Percentiles rank a stretch among this genome's conserved stretches.
These are phyloP conservation scores for Pichia heedii DNA, from an alignment of 805 yeast species.

Conservation along the genomic window DNA sequence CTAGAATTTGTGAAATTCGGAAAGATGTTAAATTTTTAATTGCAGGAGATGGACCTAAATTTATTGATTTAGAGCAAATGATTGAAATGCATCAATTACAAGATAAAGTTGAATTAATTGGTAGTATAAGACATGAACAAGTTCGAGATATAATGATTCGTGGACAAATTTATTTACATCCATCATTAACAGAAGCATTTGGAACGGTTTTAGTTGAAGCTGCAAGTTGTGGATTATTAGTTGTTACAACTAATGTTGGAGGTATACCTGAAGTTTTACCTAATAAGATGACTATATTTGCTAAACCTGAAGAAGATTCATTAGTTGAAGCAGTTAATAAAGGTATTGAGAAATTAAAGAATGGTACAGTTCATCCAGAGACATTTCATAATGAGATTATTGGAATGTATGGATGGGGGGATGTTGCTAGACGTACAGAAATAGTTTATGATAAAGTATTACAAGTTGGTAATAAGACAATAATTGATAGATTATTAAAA, in stretches of 20 bases:
- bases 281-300: constrained; percentile 83
- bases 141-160: constrained; percentile 88
- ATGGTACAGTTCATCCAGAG: constrained; percentile 57
- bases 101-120: constrained; percentile 77
- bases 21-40: constrained; percentile 67
- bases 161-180: constrained; percentile 91
- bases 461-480: constrained; percentile 23
- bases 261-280: constrained; percentile 98
- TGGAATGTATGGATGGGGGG: constrained; percentile 84
- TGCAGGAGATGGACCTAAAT: constrained; percentile 97
- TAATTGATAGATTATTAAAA: constrained; percentile 50
- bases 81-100: constrained; percentile 78
- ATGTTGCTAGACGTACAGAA: constrained; percentile 82
- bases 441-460: constrained; percentile 52
- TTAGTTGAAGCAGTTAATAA: constrained; percentile 58
- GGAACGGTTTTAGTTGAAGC: constrained; percentile 98
- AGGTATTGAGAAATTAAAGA: constrained; percentile 58
- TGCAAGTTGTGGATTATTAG: constrained; percentile 87
- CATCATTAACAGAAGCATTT: constrained; percentile 93
- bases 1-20: constrained; percentile 60
- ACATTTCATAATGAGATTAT: constrained; percentile 70
- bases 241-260: constrained; percentile 93
- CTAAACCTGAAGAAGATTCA: constrained; percentile 80
- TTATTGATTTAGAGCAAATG: constrained; percentile 90
- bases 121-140: constrained; percentile 84